Evolutionary conservation across 805 yeast genomes (phyloP), one percentile per base, ranked within the genome.

Genomic region (Torulaspora maleeae): DNA sequence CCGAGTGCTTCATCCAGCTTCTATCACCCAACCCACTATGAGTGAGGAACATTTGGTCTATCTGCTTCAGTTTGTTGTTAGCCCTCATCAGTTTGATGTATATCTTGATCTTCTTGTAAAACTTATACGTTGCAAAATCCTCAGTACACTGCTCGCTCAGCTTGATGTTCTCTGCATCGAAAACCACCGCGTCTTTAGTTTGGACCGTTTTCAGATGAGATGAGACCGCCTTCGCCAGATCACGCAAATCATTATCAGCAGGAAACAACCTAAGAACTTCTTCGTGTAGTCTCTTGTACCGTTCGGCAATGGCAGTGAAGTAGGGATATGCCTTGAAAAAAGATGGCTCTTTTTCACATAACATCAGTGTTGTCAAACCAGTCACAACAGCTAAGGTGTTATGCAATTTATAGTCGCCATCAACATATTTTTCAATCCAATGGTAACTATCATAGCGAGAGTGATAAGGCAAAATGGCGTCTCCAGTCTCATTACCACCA

Each of bases 111-210:
- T 87, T 87, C 51, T 72, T 75, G 52, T 71, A 74, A 42, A 75
- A 67, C 50, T 75, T 71, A 68, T 82, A 87, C 89, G 95, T 84
- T 1, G 96, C 89, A 55, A 77, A 83, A 54, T 87, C 97, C 35
- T 73, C 67, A 1, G 72, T 64, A 44, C 81, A 76, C 27, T 75
- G 71, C 1, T 67, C 64, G 50, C 78, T 80, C 22, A 86, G 69
- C 1, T 69, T 60, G 3, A 57, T 55, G 15, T 75, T 72, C 49
- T 72, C 72, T 2, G 52, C 56, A 53, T 85, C 90, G 53, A 76
- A 82, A 1, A 52, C 47, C 0, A 46, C 43, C 1, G 84, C 66
- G 0, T 58, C 53, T 5, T 41, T 41, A 24, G 38, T 24, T 5
- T 51, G 38, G 15, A 48, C 12, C 24, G 42, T 30, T 10, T 44